Evolutionary conservation across 345 rosid species (phyloP).

Genomic region (Microthlaspi erraticum): DNA sequence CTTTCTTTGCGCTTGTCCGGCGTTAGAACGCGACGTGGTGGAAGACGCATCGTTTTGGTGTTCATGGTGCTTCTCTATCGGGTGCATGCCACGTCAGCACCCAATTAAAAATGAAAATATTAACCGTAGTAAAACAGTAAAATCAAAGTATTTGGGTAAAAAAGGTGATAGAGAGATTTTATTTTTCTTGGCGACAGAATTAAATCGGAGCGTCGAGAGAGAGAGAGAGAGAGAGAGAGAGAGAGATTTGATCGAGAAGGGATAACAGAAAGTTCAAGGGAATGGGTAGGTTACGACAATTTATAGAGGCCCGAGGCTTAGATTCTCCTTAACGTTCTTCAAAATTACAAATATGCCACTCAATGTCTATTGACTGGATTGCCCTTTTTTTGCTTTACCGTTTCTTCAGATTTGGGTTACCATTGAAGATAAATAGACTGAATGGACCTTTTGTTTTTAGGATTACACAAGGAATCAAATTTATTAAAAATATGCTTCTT

Average conservation of each 20-base stretch:
- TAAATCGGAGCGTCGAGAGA: background rate
- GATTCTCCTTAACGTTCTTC: background rate
- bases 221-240: background rate
- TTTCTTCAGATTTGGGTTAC: slow-evolving; percentile 34
- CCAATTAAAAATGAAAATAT: slow-evolving; percentile 13
- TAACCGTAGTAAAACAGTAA: slow-evolving; percentile 22
- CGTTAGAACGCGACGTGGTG: slow-evolving; percentile 75
- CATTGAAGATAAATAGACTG: slow-evolving; percentile 5
- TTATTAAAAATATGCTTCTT: background rate
- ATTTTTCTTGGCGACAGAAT: background rate
- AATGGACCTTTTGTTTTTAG: background rate
- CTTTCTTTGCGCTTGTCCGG: slow-evolving; percentile 63
- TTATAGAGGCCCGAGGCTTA: slow-evolving; percentile 38
- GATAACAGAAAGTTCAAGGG: background rate
- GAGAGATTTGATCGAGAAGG: background rate
- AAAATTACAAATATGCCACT: slow-evolving; percentile 40
- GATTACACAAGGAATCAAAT: slow-evolving; percentile 5
- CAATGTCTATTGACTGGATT: background rate
- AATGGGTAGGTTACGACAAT: slow-evolving; percentile 23
- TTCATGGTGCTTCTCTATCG: slow-evolving; percentile 46
- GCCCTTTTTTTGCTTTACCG: slow-evolving; percentile 40
- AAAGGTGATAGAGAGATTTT: background rate
- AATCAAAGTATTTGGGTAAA: slow-evolving; percentile 2
- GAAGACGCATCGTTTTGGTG: slow-evolving; percentile 90
- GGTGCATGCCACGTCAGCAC: slow-evolving; percentile 78